These are phyloP conservation scores for Spathaspora boniae DNA, from an alignment of 805 yeast species.

Conservation along the genomic window DNA sequence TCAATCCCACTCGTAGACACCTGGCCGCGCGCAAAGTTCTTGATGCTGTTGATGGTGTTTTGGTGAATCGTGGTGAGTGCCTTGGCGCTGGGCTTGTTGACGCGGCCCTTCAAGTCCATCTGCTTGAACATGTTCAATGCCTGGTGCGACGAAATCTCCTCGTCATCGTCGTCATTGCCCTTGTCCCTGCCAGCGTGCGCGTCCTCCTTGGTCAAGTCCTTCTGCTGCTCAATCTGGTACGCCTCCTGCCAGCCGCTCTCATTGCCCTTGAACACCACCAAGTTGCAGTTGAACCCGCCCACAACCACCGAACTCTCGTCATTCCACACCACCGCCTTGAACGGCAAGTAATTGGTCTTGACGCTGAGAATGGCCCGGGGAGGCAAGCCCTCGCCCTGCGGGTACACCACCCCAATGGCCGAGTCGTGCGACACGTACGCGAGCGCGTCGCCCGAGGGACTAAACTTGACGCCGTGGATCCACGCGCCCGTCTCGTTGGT, in stretches of 20 bases:
- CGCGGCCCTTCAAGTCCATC: constrained; percentile 89
- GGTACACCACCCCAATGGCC: constrained; percentile 74
- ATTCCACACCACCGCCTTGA: constrained; percentile 69
- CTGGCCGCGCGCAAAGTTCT: constrained; percentile 44
- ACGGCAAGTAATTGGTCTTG: constrained; percentile 72
- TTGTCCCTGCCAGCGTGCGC: constrained; percentile 20
- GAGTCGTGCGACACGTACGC: constrained; percentile 89
- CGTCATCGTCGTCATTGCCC: constrained; percentile 44
- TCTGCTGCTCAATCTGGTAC: constrained; percentile 51
- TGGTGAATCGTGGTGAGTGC: constrained; percentile 79
- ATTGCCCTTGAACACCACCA: constrained; percentile 76
- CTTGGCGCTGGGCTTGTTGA: constrained; percentile 35
- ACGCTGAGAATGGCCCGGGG: constrained; percentile 59
- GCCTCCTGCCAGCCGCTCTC: constrained; percentile 61
- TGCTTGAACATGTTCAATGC: constrained; percentile 94
- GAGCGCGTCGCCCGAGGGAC: constrained; percentile 71
- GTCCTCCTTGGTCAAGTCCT: constrained; percentile 45
- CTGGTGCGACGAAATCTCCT: constrained; percentile 63
- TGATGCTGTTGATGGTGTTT: constrained; percentile 75
- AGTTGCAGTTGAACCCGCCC: constrained; percentile 92
- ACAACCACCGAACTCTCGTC: constrained; percentile 67
- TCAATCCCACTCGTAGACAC: constrained; percentile 78
- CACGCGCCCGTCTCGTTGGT: constrained; percentile 72
- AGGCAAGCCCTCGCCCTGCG: constrained; percentile 61
- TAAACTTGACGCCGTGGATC: constrained; percentile 88